phyloP scores from a whole-genome alignment of 768 basidiomycete species.

The Mrakia frigida region DNA sequence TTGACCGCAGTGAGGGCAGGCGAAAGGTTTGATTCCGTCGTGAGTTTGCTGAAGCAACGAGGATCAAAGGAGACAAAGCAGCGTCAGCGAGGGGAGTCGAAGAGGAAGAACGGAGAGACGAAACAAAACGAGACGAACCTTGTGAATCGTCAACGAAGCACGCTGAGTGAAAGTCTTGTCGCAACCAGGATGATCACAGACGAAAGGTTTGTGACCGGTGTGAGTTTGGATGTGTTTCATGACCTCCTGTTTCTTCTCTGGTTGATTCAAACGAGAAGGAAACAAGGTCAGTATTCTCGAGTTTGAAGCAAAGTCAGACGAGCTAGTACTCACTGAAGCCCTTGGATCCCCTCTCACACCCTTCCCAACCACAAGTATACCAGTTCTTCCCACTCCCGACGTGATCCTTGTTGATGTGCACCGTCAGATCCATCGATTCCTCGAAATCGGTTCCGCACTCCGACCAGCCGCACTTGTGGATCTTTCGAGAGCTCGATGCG shows the following conservation, averaged over 20 bases:
- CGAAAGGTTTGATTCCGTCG: constrained; percentile 84
- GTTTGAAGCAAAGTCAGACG: not conserved
- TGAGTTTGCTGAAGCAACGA: constrained; percentile 45
- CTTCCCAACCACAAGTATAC: constrained; percentile 84
- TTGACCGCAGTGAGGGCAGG: constrained; percentile 75
- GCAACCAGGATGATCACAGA: constrained; percentile 83
- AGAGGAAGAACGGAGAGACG: constrained; percentile 40
- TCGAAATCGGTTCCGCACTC: too few relatives aligned
- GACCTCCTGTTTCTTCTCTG: constrained; percentile 31
- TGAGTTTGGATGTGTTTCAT: constrained; percentile 63
- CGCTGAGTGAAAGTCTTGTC: constrained; percentile 90
- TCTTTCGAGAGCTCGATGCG: too few relatives aligned
- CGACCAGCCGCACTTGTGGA: too few relatives aligned
- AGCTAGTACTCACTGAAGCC: not conserved
- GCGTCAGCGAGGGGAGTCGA: not conserved
- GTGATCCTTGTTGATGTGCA: constrained; percentile 67
- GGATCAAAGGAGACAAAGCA: not conserved
- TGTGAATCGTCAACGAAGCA: constrained; percentile 91
- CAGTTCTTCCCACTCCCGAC: constrained; percentile 76
- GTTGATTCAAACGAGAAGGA: not conserved
- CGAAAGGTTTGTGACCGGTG: constrained; percentile 66
- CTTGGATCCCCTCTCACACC: constrained; percentile 62
- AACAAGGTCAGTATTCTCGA: not conserved
- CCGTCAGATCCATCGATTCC: constrained; percentile 65
- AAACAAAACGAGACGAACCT: constrained; percentile 50